Evolutionary conservation across 345 rosid genomes (phyloP), one percentile per base, ranked within the genome.

Genomic region (Citrus maxima): DNA sequence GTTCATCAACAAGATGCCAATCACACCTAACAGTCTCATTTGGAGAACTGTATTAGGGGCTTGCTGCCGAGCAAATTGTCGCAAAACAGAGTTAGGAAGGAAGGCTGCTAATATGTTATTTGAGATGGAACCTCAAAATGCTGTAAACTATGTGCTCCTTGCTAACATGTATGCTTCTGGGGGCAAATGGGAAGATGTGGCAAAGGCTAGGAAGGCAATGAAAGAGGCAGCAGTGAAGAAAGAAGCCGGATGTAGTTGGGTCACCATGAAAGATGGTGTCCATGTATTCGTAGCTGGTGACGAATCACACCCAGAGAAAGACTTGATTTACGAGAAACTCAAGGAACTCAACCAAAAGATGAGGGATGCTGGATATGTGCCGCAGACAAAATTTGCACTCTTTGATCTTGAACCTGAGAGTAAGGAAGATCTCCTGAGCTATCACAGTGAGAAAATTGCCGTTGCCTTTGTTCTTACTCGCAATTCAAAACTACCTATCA

Each of bases 171-270:
- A 91, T 84, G 95, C 98, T 71, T 84, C 90, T 27, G 93, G 92
- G 38, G 95, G 87, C 46, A 91, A 87, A 68, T 95, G 98, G 98
- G 92, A 87, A 64, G 97, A 89, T 72, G 87, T 95, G 83, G 93
- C 85, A 51, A 82, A 80, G 51, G 90, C 97, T 58, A 88, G 98
- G 80, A 89, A 67, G 82, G 89, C 85, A 74, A 93, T 95, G 98
- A 85, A 83, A 82, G 88, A 84, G 77, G 93, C 95, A 19, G 88
- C 80, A 5, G 98, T 87, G 78, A 93, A 88, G 80, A 95, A 95
- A 80, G 98, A 95, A 85, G 97, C 97, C 7, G 98, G 98, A 49
- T 92, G 92, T 70, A 93, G 98, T 78, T 95, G 98, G 98, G 98
- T 95, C 35, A 90, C 91, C 32, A 93, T 93, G 98, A 93, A 90